phyloP scores from a whole-genome alignment of 2,329 filamentous ascomycete genomes.

The Stemphylium vesicarium region DNA sequence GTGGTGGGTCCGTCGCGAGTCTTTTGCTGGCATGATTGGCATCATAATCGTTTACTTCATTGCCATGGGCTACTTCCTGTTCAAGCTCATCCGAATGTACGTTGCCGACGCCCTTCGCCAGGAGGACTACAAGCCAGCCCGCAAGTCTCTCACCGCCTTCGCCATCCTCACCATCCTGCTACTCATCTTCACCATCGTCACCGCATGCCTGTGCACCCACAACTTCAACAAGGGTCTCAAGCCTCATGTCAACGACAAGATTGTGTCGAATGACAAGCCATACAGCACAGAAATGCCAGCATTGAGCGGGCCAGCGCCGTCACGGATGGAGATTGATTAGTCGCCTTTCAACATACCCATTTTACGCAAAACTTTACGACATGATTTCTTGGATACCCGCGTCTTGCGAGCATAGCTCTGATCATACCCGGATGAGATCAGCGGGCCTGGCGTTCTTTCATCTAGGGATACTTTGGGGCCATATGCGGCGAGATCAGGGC shows the following conservation, averaged over 20 bases:
- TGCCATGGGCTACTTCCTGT: slow-evolving; percentile 92
- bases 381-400: slow-evolving; percentile 32
- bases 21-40: slow-evolving; percentile 74
- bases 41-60: slow-evolving; percentile 87
- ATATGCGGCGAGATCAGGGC: slow-evolving; percentile 9
- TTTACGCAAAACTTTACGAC: slow-evolving; percentile 28
- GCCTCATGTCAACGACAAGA: slow-evolving; percentile 74
- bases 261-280: slow-evolving; percentile 58
- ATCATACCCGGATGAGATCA: slow-evolving; percentile 28
- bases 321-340: slow-evolving; percentile 52
- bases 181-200: slow-evolving; percentile 85
- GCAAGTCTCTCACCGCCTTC: slow-evolving; percentile 88
- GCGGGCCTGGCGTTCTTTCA: slow-evolving; percentile 34
- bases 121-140: slow-evolving; percentile 74
- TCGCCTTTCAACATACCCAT: slow-evolving; percentile 15
- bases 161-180: slow-evolving; percentile 90
- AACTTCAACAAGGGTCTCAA: slow-evolving; percentile 94
- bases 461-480: slow-evolving; percentile 16
- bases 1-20: slow-evolving; percentile 84
- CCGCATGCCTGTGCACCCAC: slow-evolving; percentile 83
- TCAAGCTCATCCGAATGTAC: slow-evolving; percentile 98
- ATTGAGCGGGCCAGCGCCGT: slow-evolving; percentile 53
- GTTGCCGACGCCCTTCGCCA: slow-evolving; percentile 57
- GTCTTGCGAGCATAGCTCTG: slow-evolving; percentile 37
- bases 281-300: slow-evolving; percentile 57